Evolutionary conservation across 352 stramenopile genomes (phyloP).

Genomic region (Pilasporangium apinafurcum): DNA sequence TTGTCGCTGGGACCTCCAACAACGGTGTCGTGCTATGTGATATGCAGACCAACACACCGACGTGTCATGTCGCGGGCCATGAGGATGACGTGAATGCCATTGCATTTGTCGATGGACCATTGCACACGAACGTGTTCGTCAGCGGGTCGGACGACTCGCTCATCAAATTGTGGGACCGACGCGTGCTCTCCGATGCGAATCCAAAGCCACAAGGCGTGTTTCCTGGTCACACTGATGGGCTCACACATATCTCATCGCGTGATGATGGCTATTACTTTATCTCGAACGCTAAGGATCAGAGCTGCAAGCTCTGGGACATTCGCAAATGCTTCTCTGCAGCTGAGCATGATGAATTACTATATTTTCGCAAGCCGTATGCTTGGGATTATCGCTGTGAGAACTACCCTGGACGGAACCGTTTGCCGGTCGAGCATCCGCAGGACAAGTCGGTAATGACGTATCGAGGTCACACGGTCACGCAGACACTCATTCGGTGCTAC

Average conservation of each 20-base stretch:
- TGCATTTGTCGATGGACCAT: conserved; percentile 70
- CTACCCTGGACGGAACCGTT: conserved; percentile 53
- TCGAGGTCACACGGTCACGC: conserved; percentile 65
- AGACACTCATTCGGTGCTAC: conserved; percentile 82
- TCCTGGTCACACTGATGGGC: conserved; percentile 71
- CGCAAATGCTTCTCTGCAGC: conserved; percentile 64
- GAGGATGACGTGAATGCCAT: conserved; percentile 81
- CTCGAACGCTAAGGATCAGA: conserved; percentile 86
- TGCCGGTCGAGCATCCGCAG: conserved; percentile 55
- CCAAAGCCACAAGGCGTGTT: conserved; percentile 76
- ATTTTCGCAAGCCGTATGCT: conserved; percentile 44
- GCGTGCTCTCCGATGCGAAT: conserved; percentile 67
- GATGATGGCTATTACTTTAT: conserved; percentile 87
- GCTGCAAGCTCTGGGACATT: conserved; percentile 80
- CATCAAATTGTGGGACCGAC: conserved; percentile 85
- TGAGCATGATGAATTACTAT: conserved; percentile 26
- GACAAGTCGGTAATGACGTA: conserved; percentile 85
- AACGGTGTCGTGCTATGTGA: conserved; percentile 78
- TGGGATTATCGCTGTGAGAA: conserved; percentile 84
- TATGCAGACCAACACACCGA: conserved; percentile 56
- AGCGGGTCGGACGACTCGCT: conserved; percentile 77
- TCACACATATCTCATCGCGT: conserved; percentile 76
- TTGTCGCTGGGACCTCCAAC: conserved; percentile 71
- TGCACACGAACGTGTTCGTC: conserved; percentile 83
- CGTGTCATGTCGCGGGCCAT: conserved; percentile 71